phyloP scores from a whole-genome alignment of 257 asterid genomes.

The Rauvolfia tetraphylla region DNA sequence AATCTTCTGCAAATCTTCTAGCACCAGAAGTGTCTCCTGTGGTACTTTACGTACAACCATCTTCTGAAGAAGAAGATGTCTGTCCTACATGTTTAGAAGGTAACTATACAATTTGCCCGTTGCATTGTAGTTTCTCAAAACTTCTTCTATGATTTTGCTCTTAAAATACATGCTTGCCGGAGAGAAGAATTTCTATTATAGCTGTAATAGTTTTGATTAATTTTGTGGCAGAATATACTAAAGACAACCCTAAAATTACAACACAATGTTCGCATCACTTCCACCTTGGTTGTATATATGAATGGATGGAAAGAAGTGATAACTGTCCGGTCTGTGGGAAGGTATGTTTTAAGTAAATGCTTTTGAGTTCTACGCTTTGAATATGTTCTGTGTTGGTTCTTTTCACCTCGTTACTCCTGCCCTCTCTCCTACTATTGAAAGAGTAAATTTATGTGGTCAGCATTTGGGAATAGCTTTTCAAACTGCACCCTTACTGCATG shows the following conservation, averaged over 20 bases:
- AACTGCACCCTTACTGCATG: background rate
- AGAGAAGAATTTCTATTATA: background rate
- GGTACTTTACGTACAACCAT: conserved; percentile 12
- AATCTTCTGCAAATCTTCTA: background rate
- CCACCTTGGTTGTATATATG: conserved; percentile 27
- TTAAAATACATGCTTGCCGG: background rate
- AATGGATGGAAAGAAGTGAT: conserved; percentile 27
- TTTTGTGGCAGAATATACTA: conserved; percentile 19
- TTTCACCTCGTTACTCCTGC: background rate
- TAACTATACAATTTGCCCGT: background rate
- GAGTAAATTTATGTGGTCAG: background rate
- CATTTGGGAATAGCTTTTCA: background rate
- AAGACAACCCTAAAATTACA: conserved; percentile 18
- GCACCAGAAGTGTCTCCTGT: background rate
- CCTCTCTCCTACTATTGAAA: background rate
- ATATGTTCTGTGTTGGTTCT: background rate
- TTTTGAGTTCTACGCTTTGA: background rate
- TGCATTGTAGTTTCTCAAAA: background rate
- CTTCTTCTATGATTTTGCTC: conserved; percentile 2
- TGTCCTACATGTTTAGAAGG: conserved; percentile 25
- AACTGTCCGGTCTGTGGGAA: conserved; percentile 26
- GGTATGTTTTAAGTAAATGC: conserved; percentile 13
- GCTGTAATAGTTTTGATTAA: background rate
- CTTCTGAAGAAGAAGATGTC: conserved; percentile 21
- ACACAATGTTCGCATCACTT: conserved; percentile 20